A percentile compares a stretch with the other conserved stretches of the same genome.
phyloP scores from a whole-genome alignment of 176 grass and related monocot species.

The Elymus sibiricus region DNA sequence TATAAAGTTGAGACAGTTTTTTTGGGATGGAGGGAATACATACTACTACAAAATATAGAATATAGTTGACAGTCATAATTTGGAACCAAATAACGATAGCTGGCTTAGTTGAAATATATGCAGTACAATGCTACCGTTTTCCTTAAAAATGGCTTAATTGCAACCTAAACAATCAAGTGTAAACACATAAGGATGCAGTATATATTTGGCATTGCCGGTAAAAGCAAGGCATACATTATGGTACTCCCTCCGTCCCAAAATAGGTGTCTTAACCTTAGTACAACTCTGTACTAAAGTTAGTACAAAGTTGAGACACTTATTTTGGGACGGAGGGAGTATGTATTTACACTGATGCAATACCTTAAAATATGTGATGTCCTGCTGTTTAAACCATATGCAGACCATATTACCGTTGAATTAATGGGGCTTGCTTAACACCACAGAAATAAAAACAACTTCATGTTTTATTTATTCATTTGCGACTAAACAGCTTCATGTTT shows the following conservation, averaged over 20 bases:
- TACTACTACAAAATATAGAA: background rate
- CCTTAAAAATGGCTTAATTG: background rate
- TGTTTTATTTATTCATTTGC: background rate
- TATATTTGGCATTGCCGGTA: background rate
- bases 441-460: conserved; percentile 22
- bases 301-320: too few relatives aligned
- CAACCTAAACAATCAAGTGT: background rate
- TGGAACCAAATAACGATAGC: background rate
- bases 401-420: background rate
- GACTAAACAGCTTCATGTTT: conserved; percentile 19
- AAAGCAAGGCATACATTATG: background rate
- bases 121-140: background rate
- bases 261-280: too few relatives aligned
- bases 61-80: background rate
- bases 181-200: background rate
- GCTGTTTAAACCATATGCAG: conserved; percentile 35
- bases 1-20: too few relatives aligned
- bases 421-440: conserved; percentile 26
- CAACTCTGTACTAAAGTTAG: too few relatives aligned
- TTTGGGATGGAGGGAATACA: too few relatives aligned
- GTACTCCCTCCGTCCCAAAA: too few relatives aligned
- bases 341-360: background rate
- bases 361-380: background rate
- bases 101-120: background rate
- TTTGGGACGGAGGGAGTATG: background rate